Base-by-base conservation (phyloP, 345 rosid genomes). In the Trapa bicornis region DNA sequence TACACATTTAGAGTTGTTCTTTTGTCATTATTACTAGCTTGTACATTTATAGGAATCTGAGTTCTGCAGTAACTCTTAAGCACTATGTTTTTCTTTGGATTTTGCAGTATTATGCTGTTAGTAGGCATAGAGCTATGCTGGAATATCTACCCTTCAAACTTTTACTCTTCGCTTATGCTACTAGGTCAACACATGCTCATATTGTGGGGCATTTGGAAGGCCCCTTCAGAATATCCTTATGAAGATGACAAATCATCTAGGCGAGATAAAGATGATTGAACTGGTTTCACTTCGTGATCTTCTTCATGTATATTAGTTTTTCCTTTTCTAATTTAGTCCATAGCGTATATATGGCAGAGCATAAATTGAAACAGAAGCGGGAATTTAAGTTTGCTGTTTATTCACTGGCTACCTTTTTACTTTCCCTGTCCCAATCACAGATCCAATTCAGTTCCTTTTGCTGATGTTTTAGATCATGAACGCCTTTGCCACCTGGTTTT, bases 81-180 rank as follows among this genome's bases (percentile, higher is more conserved):
- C 35, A 52, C 10, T 64, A 11, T 32, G 4, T 15, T 47, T 65
- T 71, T 71, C 6, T 8, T 8, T 64, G 65, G 29, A 22, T 67
- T 22, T 35, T 60, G 71, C 83, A 91, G 96, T n/a, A 45, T 94
- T 79, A 35, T 80, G 72, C 48, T 94, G 77, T 87, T 91, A 15
- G 1, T 82, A 0, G 92, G 88, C 9, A 83, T 85, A 70, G 97
- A 91, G 77, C 52, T 87, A 4, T 94, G 97, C 86, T 91, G 99
- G 99, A 94, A 94, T 68, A 75, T 94, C 32, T 94, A 82, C 68
- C 99, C 99, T 47, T 94, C 97, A 50, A 85, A 76, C 68, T 32
- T 70, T 7, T 77, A 74, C 72, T 91, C 99, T 32, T 94, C 99
- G 32, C 83, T 79, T 54, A 66, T 81, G 74, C 87, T 94, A 58